phyloP scores from a whole-genome alignment of 768 basidiomycete species.

The Mycena albidolilacea region DNA sequence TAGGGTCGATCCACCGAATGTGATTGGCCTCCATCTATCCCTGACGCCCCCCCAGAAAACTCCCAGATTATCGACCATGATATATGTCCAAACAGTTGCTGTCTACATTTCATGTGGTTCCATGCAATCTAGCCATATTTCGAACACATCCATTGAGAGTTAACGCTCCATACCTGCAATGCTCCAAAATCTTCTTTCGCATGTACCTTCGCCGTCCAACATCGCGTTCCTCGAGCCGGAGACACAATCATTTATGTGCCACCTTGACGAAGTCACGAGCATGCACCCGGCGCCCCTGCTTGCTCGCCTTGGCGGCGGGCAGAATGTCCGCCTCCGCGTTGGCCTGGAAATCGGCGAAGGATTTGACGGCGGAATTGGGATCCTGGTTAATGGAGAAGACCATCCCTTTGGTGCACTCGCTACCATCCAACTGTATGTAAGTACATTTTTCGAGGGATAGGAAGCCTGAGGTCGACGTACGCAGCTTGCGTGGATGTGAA shows the following conservation, averaged over 20 bases:
- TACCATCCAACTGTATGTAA: background rate
- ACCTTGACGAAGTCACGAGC: background rate
- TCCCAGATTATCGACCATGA: background rate
- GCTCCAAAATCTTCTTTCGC: too few relatives aligned
- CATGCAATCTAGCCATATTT: background rate
- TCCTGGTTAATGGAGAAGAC: conserved; percentile 11
- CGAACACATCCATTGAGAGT: background rate
- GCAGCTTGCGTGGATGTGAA: background rate
- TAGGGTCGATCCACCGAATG: background rate
- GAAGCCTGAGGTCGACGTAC: background rate
- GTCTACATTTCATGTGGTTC: background rate
- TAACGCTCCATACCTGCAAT: background rate
- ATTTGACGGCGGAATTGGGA: background rate
- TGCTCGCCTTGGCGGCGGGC: background rate
- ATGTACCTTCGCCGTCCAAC: background rate
- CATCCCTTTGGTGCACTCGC: conserved; percentile 11
- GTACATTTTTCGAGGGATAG: background rate
- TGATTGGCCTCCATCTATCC: background rate
- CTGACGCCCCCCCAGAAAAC: background rate
- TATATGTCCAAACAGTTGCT: background rate
- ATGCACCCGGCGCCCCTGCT: background rate
- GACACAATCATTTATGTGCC: background rate
- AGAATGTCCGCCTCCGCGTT: background rate
- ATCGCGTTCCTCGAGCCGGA: background rate
- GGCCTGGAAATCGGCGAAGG: conserved; percentile 1